phyloP scores from a whole-genome alignment of 306 rosid genomes.

The Rosa persica region DNA sequence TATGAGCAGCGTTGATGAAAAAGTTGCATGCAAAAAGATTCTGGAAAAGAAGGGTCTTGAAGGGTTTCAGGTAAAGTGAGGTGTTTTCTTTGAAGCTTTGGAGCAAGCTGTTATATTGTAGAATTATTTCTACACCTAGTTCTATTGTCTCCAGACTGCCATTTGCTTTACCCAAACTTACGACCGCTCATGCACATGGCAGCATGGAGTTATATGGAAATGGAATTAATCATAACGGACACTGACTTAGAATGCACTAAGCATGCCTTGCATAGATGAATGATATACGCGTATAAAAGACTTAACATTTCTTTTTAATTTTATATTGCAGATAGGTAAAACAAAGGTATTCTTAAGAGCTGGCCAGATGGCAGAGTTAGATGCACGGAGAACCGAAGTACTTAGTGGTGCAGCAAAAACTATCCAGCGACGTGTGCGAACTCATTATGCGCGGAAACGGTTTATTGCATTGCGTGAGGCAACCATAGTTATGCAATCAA shows the following conservation, averaged over 20 bases:
- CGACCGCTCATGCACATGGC: not conserved
- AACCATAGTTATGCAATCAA: slow-evolving; percentile 63
- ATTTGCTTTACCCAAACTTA: not conserved
- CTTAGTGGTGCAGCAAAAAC: slow-evolving; percentile 81
- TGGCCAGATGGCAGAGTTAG: slow-evolving; percentile 99
- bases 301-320: slow-evolving; percentile 20
- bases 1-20: slow-evolving; percentile 72
- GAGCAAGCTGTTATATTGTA: not conserved
- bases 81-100: slow-evolving; percentile 20
- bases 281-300: not conserved
- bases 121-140: slow-evolving; percentile 11
- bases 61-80: slow-evolving; percentile 87
- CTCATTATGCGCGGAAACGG: slow-evolving; percentile 75
- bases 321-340: slow-evolving; percentile 76
- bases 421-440: slow-evolving; percentile 76
- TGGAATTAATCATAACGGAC: not conserved
- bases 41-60: slow-evolving; percentile 80
- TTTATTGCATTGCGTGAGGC: slow-evolving; percentile 75
- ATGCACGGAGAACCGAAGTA: slow-evolving; percentile 83
- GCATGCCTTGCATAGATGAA: slow-evolving; percentile 9
- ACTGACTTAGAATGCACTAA: not conserved
- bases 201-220: slow-evolving; percentile 1
- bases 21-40: slow-evolving; percentile 65
- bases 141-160: not conserved
- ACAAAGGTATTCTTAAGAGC: slow-evolving; percentile 96